Evolutionary conservation across 306 rosid genomes (phyloP), one percentile per base, ranked within the genome.

Genomic region (Ammopiptanthus mongolicus): DNA sequence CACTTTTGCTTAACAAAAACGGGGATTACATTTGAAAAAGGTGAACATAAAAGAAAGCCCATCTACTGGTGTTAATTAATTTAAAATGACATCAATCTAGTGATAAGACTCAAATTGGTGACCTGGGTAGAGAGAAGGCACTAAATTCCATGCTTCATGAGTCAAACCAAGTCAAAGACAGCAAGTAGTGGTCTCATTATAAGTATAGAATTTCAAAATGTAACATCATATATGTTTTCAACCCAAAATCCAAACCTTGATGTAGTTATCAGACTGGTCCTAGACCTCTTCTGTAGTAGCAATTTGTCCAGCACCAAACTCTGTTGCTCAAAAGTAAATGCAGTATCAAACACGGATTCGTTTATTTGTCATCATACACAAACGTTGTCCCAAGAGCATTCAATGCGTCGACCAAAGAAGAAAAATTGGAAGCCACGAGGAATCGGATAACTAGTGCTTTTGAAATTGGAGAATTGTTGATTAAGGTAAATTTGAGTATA

Each of bases 291-390:
- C 77, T 39, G 65, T 8, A 8, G 51, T 17, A 3, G 57, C 33
- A 33, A 34, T 56, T 74, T 76, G 79, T 37, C 59, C 52, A 55
- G 25, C 77, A 58, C 57, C 78, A 46, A 47, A 28, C 65, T 31
- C 48, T 47, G 4, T 22, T 36, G 31, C 39, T 34, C 58, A 42
- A 41, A 41, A 64, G 60, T 47, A 67, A 57, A 51, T 17, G 61
- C 69, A 66, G 48, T 67, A 81, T 86, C 87, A 82, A 77, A 80
- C 75, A 82, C 74, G 84, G 70, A 84, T 71, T 50, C 60, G 60
- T 46, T 37, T 31, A 41, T 65, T 46, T 74, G 78, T 80, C 71
- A 36, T 25, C 53, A 34, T 3, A 23, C 21, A 47, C 12, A 48
- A 3, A 63, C 34, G 12, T 65, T 73, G 47, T 56, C 47, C 2